phyloP scores from a whole-genome alignment of 164 flowering plant species.

The Malania oleifera region DNA sequence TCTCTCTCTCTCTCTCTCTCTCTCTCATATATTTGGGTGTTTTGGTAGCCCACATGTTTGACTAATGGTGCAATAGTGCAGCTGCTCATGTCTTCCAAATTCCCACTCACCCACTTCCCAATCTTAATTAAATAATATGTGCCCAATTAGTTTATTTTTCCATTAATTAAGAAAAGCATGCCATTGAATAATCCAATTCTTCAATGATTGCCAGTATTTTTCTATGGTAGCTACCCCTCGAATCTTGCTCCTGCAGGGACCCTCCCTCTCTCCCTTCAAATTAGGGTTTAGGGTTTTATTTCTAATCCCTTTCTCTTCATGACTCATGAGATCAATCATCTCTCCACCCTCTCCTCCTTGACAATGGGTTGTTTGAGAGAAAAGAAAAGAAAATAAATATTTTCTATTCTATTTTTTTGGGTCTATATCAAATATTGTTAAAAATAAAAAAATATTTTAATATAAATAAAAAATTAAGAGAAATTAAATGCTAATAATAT shows the following conservation, averaged over 20 bases:
- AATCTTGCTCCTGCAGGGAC: constrained; percentile 23
- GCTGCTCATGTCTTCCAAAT: constrained; percentile 12
- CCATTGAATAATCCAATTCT: constrained; percentile 20
- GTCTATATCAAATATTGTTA: too few species aligned
- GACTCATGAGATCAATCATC: constrained; percentile 19
- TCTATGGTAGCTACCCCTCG: constrained; percentile 13
- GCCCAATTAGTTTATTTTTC: constrained; percentile 1
- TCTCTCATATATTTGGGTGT: constrained; percentile 4
- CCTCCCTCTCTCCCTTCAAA: constrained; percentile 17
- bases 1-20: constrained; percentile 1
- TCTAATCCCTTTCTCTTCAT: constrained; percentile 6
- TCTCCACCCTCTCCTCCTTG: constrained; percentile 22
- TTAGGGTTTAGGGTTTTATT: constrained; percentile 21
- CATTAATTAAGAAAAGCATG: constrained; percentile 10
- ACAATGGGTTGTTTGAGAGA: too few species aligned
- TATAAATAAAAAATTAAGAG: too few species aligned
- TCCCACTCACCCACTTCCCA: constrained; percentile 18
- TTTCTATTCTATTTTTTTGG: too few species aligned
- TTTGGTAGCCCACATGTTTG: constrained; percentile 33
- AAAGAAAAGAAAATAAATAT: too few species aligned
- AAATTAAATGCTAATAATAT: too few species aligned
- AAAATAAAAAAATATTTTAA: too few species aligned
- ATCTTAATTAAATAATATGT: constrained; percentile 1
- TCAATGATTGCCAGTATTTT: constrained; percentile 43
- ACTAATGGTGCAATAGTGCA: constrained; percentile 15